Evolutionary conservation across 1,284 basidiomycete species (phyloP).

Genomic region (Somion occarium): DNA sequence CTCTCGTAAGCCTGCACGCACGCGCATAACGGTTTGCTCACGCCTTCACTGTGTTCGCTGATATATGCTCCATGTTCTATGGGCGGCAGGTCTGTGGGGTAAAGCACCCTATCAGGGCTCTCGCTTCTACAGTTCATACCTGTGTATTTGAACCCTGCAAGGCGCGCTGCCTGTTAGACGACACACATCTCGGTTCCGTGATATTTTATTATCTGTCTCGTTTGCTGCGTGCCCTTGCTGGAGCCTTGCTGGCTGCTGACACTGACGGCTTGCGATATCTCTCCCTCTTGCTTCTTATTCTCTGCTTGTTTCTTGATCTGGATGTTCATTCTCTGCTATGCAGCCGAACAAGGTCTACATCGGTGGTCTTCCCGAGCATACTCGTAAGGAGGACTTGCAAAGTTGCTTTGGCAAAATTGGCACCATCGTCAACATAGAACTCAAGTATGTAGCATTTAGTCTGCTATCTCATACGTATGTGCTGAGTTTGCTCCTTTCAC

Average conservation of each 20-base stretch:
- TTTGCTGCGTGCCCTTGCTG: background rate
- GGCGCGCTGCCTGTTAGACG: background rate
- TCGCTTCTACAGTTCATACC: background rate
- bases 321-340: slow-evolving; percentile 38
- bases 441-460: slow-evolving; percentile 75
- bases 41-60: slow-evolving; percentile 2
- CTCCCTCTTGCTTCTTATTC: slow-evolving; percentile 5
- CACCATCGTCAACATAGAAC: slow-evolving; percentile 68
- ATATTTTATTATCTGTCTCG: background rate
- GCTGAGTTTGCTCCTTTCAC: slow-evolving; percentile 15
- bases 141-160: background rate
- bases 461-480: slow-evolving; percentile 11
- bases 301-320: slow-evolving; percentile 13
- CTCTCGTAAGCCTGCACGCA: slow-evolving; percentile 19
- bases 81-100: background rate
- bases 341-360: slow-evolving; percentile 89
- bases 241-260: slow-evolving; percentile 1
- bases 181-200: background rate
- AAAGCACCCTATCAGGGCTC: background rate
- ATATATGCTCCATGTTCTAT: background rate
- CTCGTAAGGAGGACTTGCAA: slow-evolving; percentile 75
- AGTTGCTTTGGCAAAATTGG: slow-evolving; percentile 83
- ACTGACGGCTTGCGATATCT: slow-evolving; percentile 21
- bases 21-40: slow-evolving; percentile 1
- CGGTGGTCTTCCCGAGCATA: slow-evolving; percentile 80